These are phyloP conservation scores for Globisporangium emineosum DNA, from an alignment of 352 stramenopile species.

Conservation along the genomic window DNA sequence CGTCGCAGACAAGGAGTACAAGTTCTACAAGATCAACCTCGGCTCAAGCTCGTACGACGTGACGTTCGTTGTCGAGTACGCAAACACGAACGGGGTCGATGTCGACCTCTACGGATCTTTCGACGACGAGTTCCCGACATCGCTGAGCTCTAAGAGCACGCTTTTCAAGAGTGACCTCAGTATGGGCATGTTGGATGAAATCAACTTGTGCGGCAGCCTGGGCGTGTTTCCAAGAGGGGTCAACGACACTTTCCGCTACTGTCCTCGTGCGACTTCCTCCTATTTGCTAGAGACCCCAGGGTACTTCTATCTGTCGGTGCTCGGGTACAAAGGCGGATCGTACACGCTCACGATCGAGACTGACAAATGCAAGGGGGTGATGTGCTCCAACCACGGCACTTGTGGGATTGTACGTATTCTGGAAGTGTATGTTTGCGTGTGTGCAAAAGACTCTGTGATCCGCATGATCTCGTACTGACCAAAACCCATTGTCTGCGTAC, in stretches of 20 bases:
- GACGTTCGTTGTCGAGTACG: conserved; percentile 52
- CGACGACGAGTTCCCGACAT: conserved; percentile 51
- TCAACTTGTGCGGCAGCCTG: conserved; percentile 65
- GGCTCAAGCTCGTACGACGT: conserved; percentile 64
- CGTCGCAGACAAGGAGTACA: conserved; percentile 52
- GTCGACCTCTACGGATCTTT: conserved; percentile 78
- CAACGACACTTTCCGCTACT: conserved; percentile 58
- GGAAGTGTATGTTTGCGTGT: neutral
- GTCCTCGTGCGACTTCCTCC: conserved; percentile 38
- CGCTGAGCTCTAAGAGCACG: conserved; percentile 34
- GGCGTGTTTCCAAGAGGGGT: conserved; percentile 58
- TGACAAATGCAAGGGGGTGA: conserved; percentile 63
- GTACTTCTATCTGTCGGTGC: conserved; percentile 67
- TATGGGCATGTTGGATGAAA: conserved; percentile 39
- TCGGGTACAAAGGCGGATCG: conserved; percentile 43
- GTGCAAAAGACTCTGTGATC: neutral
- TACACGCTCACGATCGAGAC: conserved; percentile 51
- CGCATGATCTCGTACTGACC: neutral
- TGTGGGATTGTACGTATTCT: conserved; percentile 44
- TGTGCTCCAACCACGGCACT: conserved; percentile 51
- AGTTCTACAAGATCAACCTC: conserved; percentile 68
- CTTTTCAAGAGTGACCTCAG: conserved; percentile 60
- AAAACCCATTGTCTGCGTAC: neutral
- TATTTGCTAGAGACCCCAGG: conserved; percentile 58
- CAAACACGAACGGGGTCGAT: conserved; percentile 24